Evolutionary conservation across 2,329 filamentous ascomycete species (phyloP), one percentile per base, ranked within the genome.

Genomic region (Aspergillus sp.): DNA sequence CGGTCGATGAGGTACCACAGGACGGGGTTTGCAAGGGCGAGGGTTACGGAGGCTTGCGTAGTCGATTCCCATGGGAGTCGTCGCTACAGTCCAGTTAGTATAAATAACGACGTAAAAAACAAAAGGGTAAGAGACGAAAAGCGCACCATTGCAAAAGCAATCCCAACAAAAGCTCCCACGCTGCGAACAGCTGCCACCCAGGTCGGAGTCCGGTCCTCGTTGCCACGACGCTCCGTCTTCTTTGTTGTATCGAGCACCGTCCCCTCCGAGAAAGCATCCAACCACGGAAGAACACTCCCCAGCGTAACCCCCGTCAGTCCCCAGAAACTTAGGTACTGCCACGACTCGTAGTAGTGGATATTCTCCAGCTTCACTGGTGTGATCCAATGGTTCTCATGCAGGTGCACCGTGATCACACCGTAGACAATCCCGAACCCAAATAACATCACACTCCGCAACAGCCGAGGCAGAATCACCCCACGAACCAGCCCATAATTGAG

Each of bases 1-100:
- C 91, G 86, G 69, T 98, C 93, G 61, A 98, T 86, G 27, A 97
- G 76, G 69, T 94, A 98, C 93, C 93, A 98, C 12, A 98, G 73
- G 7, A 93, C 85, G 1, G 93, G 91, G 63, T 97, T 97, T 19
- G 86, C 88, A 49, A 97, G 80, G 26, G 89, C 87, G 42, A 98
- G 81, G 1, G 90, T 93, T 28, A 94, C 69, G 1, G 90, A 94
- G 19, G 94, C 82, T 68, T 98, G 93, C n/a, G 95, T 80, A 1
- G 89, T 93, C 6, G 90, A 96, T 58, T 90, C 80, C 93, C 93
- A 98, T 1, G 88, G 86, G 7, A 96, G 79, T 66, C 86, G 88
- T 54, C 93, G 84, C 88, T 94, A 55, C 46, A 48, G 52, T 29
- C 19, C 1, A 54, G 49, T 49, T 48, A 54, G 41, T 35, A 26